Evolutionary conservation across 352 stramenopile genomes (phyloP).

Genomic region (Phytophthora litchii): DNA sequence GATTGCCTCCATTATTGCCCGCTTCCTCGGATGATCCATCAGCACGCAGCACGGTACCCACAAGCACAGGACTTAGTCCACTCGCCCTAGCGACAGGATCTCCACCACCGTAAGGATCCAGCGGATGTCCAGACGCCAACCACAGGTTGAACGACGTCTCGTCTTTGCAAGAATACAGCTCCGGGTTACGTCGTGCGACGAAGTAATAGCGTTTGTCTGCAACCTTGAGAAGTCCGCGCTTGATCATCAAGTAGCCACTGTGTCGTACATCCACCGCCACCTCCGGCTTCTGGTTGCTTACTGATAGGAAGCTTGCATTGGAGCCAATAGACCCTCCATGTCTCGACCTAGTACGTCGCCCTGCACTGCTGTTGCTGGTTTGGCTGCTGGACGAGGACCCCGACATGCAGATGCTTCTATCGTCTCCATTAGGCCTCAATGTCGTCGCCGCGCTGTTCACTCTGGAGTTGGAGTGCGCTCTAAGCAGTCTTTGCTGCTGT

Average conservation of each 20-base stretch:
- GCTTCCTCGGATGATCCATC: conserved; percentile 38
- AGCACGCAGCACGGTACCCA: conserved; percentile 63
- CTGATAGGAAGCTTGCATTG: conserved; percentile 17
- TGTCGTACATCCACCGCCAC: conserved; percentile 39
- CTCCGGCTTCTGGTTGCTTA: conserved; percentile 28
- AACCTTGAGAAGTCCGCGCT: conserved; percentile 61
- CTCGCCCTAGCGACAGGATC: conserved; percentile 30
- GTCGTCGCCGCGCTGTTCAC: background rate
- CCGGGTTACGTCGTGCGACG: conserved; percentile 33
- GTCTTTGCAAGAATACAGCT: conserved; percentile 70
- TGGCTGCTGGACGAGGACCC: conserved; percentile 21
- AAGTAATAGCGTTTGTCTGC: conserved; percentile 79
- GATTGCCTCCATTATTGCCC: conserved; percentile 25
- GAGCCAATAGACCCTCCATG: conserved; percentile 24
- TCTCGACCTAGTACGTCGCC: conserved; percentile 20
- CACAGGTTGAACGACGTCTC: conserved; percentile 70
- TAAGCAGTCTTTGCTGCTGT: conserved; percentile 10
- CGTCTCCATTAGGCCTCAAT: conserved; percentile 8
- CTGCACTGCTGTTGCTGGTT: conserved; percentile 13
- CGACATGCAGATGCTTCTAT: conserved; percentile 9
- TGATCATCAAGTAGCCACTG: conserved; percentile 54
- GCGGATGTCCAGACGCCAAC: conserved; percentile 49
- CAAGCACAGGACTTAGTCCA: conserved; percentile 39
- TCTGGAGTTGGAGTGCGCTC: conserved; percentile 19
- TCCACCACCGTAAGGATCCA: conserved; percentile 29